These are phyloP conservation scores for Daldinia sp. DNA, from an alignment of 2,329 filamentous ascomycete species.

Conservation along the genomic window DNA sequence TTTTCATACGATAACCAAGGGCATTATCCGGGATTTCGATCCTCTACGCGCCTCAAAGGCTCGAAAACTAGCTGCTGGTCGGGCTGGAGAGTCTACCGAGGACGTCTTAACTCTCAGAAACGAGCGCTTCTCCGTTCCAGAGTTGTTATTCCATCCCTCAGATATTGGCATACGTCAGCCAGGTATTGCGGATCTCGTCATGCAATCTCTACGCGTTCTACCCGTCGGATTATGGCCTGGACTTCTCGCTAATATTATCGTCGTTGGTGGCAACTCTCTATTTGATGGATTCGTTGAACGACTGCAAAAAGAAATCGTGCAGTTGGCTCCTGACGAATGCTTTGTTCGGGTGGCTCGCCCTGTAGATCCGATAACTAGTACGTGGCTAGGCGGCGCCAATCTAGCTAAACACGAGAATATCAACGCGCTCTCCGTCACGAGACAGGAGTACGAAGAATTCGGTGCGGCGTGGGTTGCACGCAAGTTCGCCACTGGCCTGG, in stretches of 20 bases:
- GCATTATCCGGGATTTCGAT: conserved; percentile 81
- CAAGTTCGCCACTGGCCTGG: conserved; percentile 65
- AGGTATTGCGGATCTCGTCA: conserved; percentile 82
- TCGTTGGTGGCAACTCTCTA: conserved; percentile 85
- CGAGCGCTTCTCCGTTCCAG: conserved; percentile 89
- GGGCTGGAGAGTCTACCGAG: conserved; percentile 62
- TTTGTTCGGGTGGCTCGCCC: conserved; percentile 76
- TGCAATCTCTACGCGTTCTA: conserved; percentile 77
- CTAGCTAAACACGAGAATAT: conserved; percentile 76
- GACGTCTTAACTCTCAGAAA: conserved; percentile 89
- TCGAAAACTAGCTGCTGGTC: conserved; percentile 52
- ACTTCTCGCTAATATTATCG: conserved; percentile 84
- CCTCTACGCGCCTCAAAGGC: conserved; percentile 65
- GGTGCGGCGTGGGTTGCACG: conserved; percentile 78
- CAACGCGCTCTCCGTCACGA: conserved; percentile 76
- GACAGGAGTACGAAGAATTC: conserved; percentile 88
- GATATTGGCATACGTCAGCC: conserved; percentile 87
- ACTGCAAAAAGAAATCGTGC: conserved; percentile 76
- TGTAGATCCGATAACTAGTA: conserved; percentile 77
- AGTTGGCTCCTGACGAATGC: conserved; percentile 78
- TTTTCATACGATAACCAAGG: conserved; percentile 66
- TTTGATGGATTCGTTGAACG: conserved; percentile 84
- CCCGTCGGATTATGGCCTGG: conserved; percentile 86
- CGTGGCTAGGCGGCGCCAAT: conserved; percentile 85
- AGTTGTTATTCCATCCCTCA: conserved; percentile 84